Base-by-base conservation (phyloP, 169 alveolate genomes). In the Cryptosporidium sp. region DNA sequence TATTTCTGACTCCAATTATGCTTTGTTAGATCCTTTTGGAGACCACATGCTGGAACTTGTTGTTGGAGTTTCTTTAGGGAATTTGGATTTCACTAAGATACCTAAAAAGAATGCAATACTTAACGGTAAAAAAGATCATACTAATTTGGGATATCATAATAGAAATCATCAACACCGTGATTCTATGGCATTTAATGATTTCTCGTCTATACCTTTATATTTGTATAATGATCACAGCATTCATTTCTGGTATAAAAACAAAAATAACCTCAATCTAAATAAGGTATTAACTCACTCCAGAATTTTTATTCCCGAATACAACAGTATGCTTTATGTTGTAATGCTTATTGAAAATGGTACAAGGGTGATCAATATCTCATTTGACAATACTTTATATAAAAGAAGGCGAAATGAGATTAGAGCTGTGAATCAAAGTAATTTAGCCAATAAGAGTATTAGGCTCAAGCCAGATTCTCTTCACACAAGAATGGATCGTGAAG, bases 331-430 rank as follows among this genome's bases (percentile, higher is more conserved):
- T 37, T 73, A 73, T 51, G n/a, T 59, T 55, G 71, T 73, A 12
- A 31, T 73, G 45, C 33, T 73, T 23, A 59, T 73, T 29, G 86
- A 73, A 55, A 73, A 59, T 58, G 86, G 86, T 52, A 73, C 86
- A 4, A 52, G 86, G 29, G 86, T 73, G 4, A 73, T 73, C 45
- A 73, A 73, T 21, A 52, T 73, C n/a, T 73, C 86, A 33, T 59
- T 73, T 73, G 86, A 73, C 43, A 37, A 26, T 6, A 73, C 71
- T 7, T 37, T 73, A 6, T 73, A 73, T 58, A 73, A 45, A 58
- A 8, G 86, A 55, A 73, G 86, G 35, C 39, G 61, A 18, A 59
- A 52, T 33, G 86, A 73, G 14, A 73, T 59, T 9, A 73, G 59
- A 31, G 33, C 55, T 37, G 21, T 58, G 9, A 52, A 55, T 14